Conservation (phyloP, 345 rosid species). For the Turritis glabra region DNA sequence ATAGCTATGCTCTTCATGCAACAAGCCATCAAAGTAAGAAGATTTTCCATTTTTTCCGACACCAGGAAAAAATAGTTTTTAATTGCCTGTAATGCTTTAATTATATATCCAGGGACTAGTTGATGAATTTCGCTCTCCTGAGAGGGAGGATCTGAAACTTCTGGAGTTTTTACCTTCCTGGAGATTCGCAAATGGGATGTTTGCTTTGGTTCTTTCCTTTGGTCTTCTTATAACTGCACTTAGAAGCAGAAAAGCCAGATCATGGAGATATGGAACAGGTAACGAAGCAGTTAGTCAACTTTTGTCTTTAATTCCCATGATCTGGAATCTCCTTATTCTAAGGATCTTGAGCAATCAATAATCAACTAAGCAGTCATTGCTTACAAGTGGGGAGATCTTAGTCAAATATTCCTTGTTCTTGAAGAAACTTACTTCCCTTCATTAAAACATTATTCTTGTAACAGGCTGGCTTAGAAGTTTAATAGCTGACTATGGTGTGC, state of each 20-base stretch:
- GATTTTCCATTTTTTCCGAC: not conserved
- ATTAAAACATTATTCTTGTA: constrained; percentile 13
- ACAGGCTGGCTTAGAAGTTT: constrained; percentile 88
- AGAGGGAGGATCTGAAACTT: constrained; percentile 55
- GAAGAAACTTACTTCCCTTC: constrained; percentile 9
- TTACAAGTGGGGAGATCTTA: constrained; percentile 19
- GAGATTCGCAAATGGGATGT: constrained; percentile 98
- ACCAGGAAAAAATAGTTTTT: not conserved
- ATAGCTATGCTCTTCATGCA: constrained; percentile 98
- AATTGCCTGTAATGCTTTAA: constrained; percentile 4
- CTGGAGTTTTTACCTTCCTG: constrained; percentile 66
- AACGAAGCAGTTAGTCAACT: constrained; percentile 25
- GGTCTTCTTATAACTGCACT: constrained; percentile 84
- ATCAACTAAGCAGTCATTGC: constrained; percentile 12
- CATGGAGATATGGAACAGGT: constrained; percentile 97
- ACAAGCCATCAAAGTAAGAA: constrained; percentile 80
- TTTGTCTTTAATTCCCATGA: not conserved
- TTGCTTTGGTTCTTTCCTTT: constrained; percentile 84
- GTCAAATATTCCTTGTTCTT: constrained; percentile 19
- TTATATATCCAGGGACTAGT: constrained; percentile 67
- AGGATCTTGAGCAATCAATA: constrained; percentile 32
- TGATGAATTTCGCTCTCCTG: constrained; percentile 80
- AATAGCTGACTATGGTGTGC: constrained; percentile 94
- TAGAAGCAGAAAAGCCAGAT: constrained; percentile 82
- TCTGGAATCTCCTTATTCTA: constrained; percentile 40